Percentiles rank a stretch among this genome's conserved stretches.
Evolutionary conservation across 176 grass and related monocot species (phyloP).

Genomic region (Carex parvula): DNA sequence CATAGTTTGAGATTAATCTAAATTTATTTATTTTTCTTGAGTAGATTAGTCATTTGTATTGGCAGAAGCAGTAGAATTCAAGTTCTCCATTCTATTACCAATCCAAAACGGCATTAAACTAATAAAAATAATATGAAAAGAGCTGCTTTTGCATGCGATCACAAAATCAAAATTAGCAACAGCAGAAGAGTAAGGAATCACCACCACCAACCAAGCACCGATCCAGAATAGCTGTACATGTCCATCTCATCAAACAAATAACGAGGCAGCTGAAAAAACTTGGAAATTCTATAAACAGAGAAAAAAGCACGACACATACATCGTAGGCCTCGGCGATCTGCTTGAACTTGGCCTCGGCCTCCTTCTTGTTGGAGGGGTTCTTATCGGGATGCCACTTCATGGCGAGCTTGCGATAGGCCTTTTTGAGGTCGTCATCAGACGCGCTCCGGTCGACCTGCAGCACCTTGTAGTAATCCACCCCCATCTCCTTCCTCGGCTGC

Average conservation of each 20-base stretch:
- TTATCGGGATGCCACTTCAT: conserved; percentile 89
- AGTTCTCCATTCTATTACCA: neutral
- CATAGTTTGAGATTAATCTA: conserved; percentile 1
- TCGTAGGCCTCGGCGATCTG: conserved; percentile 84
- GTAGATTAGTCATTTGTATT: neutral
- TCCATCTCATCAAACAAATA: conserved; percentile 20
- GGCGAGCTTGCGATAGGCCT: conserved; percentile 69
- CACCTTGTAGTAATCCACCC: conserved; percentile 68
- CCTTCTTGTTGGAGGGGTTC: conserved; percentile 65
- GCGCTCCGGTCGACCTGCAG: conserved; percentile 49
- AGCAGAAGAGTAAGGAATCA: neutral
- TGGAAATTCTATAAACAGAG: neutral
- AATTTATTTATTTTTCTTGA: neutral
- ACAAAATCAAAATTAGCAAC: neutral
- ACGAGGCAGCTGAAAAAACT: neutral
- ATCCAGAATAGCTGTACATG: neutral
- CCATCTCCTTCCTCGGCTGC: conserved; percentile 33
- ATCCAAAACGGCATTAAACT: neutral
- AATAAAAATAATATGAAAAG: neutral
- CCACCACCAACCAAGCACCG: neutral
- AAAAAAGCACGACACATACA: conserved; percentile 26
- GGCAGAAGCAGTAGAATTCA: neutral
- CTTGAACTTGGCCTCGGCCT: conserved; percentile 83
- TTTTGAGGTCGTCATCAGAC: conserved; percentile 67
- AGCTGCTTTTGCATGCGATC: neutral